Base-by-base conservation (phyloP, 2,329 filamentous ascomycete species). In the Coleophoma crateriformis region DNA sequence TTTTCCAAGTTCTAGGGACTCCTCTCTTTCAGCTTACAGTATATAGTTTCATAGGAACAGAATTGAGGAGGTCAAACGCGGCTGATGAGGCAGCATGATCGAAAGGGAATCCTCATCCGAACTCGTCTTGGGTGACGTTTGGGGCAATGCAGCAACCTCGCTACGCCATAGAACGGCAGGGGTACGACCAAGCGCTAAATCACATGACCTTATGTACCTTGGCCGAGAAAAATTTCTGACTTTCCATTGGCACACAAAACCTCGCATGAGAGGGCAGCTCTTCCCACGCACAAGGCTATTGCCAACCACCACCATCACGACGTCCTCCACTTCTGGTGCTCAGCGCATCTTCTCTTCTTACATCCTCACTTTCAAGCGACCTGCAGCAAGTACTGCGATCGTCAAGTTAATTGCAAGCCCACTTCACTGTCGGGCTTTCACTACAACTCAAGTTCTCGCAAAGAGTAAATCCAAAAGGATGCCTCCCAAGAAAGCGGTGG, bases 401-500 rank as follows among this genome's bases (percentile, higher is more conserved):
- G 62, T 61, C 50, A 46, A 27, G 27, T 4, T 27, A 27, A 27
- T 39, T 15, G 52, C 58, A 54, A 61, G 60, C 62, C 62, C 64
- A 62, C 60, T 65, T 67, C 58, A 56, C 60, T 62, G 60, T 65
- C 62, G 62, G 58, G 62, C 64, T 61, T 61, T 71, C 44, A 70
- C 73, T 69, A 70, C 74, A 59, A 73, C 68, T 66, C 74, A 79
- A 64, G 70, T 67, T 60, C 84, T 83, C 76, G 75, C 77, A 64
- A 81, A 60, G 70, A 44, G 41, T 14, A 44, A 76, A 72, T 70
- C 90, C 82, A 70, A 57, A 37, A 63, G 55, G 40, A 99, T 99
- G 94, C 79, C 90, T 74, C 94, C 94, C 70, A 99, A 99, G 82
- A 97, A 97, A 76, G 77, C 74, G 48, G 85, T 84, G 64, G 84